These are phyloP conservation scores for Pseudogymnoascus sp. DNA, from an alignment of 2,329 filamentous ascomycete species.

Conservation along the genomic window DNA sequence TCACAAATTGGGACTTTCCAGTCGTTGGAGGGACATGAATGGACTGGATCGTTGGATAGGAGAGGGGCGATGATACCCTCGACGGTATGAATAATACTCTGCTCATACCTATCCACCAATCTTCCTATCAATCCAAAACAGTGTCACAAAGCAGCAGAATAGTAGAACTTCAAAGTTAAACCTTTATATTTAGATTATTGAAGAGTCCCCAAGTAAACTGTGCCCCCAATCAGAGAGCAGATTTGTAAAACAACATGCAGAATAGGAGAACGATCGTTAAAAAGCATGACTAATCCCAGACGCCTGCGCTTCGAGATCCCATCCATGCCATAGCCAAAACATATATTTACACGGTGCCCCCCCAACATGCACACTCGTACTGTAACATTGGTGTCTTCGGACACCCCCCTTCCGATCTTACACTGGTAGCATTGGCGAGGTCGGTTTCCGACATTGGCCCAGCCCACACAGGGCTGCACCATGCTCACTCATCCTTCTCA, in stretches of 20 bases:
- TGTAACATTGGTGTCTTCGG: neutral
- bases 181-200: neutral
- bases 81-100: neutral
- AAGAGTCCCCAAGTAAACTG: neutral
- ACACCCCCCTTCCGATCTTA: conserved; percentile 1
- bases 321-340: neutral
- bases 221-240: neutral
- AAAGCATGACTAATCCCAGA: conserved; percentile 8
- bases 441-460: neutral
- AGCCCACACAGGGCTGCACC: neutral
- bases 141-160: neutral
- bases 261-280: conserved; percentile 8
- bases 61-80: neutral
- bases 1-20: neutral
- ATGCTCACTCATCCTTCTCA: conserved; percentile 1
- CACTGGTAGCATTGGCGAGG: neutral
- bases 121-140: neutral
- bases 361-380: neutral
- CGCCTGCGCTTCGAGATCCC: conserved; percentile 9
- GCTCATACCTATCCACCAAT: neutral
- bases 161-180: neutral
- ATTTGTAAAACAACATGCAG: conserved; percentile 7
- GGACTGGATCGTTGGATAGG: neutral
- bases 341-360: conserved; percentile 10
- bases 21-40: neutral